phyloP scores from a whole-genome alignment of 352 stramenopile species.

The Phytophthora podocarpi region DNA sequence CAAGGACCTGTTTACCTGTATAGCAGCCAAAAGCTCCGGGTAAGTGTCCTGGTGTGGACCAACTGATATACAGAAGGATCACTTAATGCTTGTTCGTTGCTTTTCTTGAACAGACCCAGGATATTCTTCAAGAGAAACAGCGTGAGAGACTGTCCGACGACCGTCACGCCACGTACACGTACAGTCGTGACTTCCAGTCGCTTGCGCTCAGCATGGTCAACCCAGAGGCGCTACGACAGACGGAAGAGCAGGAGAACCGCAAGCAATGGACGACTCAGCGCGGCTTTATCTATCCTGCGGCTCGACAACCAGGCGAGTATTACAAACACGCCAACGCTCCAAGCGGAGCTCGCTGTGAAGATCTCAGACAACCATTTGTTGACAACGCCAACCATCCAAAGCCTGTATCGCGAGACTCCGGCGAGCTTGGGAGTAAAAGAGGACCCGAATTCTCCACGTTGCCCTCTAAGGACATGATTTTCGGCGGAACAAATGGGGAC shows the following conservation, averaged over 20 bases:
- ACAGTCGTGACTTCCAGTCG: conserved; percentile 88
- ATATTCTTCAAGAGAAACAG: conserved; percentile 83
- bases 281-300: conserved; percentile 89
- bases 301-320: conserved; percentile 70
- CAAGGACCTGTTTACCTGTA: conserved; percentile 80
- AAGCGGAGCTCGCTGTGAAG: conserved; percentile 81
- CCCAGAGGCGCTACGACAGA: conserved; percentile 55
- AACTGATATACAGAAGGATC: neutral
- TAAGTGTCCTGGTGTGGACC: conserved; percentile 27
- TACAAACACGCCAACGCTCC: conserved; percentile 70
- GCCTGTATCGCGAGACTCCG: conserved; percentile 49
- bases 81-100: conserved; percentile 1
- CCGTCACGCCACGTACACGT: conserved; percentile 71
- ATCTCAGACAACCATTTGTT: conserved; percentile 82
- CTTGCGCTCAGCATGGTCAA: conserved; percentile 86
- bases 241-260: conserved; percentile 48
- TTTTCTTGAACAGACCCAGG: conserved; percentile 61
- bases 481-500: conserved; percentile 84
- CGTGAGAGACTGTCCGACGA: conserved; percentile 57
- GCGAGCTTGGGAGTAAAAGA: conserved; percentile 5
- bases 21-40: conserved; percentile 85
- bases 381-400: conserved; percentile 83
- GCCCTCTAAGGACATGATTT: conserved; percentile 87
- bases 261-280: conserved; percentile 84
- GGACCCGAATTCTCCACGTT: conserved; percentile 75